phyloP scores from a whole-genome alignment of 441 rosid genomes.

The Aquilaria agallochum region DNA sequence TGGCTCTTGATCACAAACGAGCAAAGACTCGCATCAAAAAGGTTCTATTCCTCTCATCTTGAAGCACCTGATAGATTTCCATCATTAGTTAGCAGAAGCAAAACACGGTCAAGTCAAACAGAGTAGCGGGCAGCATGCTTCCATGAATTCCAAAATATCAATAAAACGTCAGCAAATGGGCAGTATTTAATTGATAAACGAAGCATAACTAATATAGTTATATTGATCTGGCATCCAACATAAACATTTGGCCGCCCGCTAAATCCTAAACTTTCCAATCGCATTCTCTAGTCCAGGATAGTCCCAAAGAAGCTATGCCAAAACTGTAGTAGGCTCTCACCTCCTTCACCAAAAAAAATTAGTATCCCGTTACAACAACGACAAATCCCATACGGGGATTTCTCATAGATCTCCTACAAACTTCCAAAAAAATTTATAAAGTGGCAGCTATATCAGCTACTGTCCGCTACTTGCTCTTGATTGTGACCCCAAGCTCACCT shows the following conservation, averaged over 20 bases:
- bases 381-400: background rate
- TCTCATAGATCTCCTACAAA: background rate
- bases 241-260: background rate
- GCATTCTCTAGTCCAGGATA: background rate
- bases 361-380: background rate
- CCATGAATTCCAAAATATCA: too few relatives aligned
- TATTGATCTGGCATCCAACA: background rate
- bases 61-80: too few relatives aligned
- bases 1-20: too few relatives aligned
- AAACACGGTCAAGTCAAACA: too few relatives aligned
- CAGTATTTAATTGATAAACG: constrained; percentile 2
- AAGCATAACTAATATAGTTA: background rate
- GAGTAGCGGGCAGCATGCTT: too few relatives aligned
- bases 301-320: background rate
- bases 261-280: constrained; percentile 1
- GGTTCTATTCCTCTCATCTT: too few relatives aligned
- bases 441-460: background rate
- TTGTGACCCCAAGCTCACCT: constrained; percentile 59
- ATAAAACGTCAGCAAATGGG: background rate
- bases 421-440: background rate
- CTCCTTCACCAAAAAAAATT: background rate
- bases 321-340: background rate
- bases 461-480: constrained; percentile 38
- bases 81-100: too few relatives aligned
- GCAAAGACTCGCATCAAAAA: too few relatives aligned